Conservation (phyloP, 768 basidiomycete genomes). For the Tubosaeta brunneosetosa region DNA sequence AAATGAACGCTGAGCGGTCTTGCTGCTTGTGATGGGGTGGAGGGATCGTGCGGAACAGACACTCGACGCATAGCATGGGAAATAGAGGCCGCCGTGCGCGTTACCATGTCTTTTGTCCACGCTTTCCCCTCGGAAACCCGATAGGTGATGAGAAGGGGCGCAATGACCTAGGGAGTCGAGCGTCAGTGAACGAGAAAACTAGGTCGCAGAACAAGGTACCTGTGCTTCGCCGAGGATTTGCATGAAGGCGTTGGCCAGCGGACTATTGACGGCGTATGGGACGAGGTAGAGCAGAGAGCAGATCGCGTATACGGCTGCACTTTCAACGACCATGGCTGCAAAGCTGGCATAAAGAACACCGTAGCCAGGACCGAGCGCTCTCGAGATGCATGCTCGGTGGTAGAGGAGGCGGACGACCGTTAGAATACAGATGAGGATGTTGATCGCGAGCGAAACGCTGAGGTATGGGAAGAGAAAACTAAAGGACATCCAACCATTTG, state of each 20-base stretch:
- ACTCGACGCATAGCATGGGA: constrained; percentile 11
- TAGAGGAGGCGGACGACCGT: constrained; percentile 31
- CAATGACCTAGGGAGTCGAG: constrained; percentile 36
- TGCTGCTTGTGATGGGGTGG: neutral
- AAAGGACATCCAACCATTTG: constrained; percentile 29
- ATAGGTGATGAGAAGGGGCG: constrained; percentile 45
- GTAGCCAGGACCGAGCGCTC: constrained; percentile 24
- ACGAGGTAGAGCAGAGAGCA: constrained; percentile 32
- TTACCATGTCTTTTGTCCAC: constrained; percentile 28
- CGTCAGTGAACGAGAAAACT: neutral
- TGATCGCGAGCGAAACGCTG: constrained; percentile 31
- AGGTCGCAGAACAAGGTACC: constrained; percentile 8
- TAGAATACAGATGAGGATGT: constrained; percentile 28
- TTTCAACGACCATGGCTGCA: constrained; percentile 33
- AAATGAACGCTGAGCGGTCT: constrained; percentile 13
- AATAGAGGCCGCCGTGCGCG: constrained; percentile 1
- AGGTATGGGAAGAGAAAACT: constrained; percentile 30
- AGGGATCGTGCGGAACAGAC: constrained; percentile 1
- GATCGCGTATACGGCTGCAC: constrained; percentile 31
- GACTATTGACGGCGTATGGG: constrained; percentile 20
- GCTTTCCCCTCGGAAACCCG: constrained; percentile 45
- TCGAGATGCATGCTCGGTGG: constrained; percentile 24
- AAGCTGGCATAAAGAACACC: constrained; percentile 29
- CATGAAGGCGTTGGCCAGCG: constrained; percentile 26
- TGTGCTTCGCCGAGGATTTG: constrained; percentile 30